Conservation (phyloP, 2,329 filamentous ascomycete genomes). For the Venturia carpophila region DNA sequence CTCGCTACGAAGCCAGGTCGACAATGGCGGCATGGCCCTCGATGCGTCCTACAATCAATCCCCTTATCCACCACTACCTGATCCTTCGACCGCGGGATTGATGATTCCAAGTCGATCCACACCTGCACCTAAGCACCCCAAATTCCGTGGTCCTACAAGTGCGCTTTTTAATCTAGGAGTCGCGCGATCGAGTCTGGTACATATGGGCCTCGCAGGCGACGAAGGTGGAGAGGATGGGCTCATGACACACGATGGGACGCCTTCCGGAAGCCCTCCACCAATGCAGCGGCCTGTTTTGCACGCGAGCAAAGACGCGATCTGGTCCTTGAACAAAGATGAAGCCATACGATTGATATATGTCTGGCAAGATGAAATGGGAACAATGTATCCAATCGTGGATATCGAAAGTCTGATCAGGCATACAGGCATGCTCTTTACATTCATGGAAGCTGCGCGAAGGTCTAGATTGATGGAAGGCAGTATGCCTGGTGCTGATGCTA, state of each 20-base stretch:
- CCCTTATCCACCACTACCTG: constrained; percentile 31
- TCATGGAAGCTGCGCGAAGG: constrained; percentile 59
- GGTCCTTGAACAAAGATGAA: constrained; percentile 69
- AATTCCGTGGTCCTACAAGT: constrained; percentile 79
- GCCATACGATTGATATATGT: constrained; percentile 69
- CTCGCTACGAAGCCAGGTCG: constrained; percentile 50
- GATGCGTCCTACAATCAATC: constrained; percentile 21
- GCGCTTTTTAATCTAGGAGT: constrained; percentile 78
- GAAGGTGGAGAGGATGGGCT: constrained; percentile 55
- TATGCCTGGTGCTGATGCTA: constrained; percentile 48
- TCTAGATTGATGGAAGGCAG: constrained; percentile 50
- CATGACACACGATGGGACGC: constrained; percentile 47
- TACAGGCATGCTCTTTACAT: constrained; percentile 60
- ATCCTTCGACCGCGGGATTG: constrained; percentile 25
- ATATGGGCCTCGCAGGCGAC: constrained; percentile 72
- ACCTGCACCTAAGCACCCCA: constrained; percentile 44
- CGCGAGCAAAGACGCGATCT: constrained; percentile 63
- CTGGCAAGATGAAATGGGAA: constrained; percentile 82
- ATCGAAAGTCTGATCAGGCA: constrained; percentile 65
- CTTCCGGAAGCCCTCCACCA: constrained; percentile 39
- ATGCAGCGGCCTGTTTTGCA: constrained; percentile 21
- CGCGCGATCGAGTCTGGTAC: constrained; percentile 77
- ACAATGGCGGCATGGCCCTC: constrained; percentile 24
- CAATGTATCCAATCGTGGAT: constrained; percentile 84
- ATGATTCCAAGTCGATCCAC: constrained; percentile 23